phyloP scores from a whole-genome alignment of 225 moss, liverwort and hornwort species.

The Anthoceros angustus region DNA sequence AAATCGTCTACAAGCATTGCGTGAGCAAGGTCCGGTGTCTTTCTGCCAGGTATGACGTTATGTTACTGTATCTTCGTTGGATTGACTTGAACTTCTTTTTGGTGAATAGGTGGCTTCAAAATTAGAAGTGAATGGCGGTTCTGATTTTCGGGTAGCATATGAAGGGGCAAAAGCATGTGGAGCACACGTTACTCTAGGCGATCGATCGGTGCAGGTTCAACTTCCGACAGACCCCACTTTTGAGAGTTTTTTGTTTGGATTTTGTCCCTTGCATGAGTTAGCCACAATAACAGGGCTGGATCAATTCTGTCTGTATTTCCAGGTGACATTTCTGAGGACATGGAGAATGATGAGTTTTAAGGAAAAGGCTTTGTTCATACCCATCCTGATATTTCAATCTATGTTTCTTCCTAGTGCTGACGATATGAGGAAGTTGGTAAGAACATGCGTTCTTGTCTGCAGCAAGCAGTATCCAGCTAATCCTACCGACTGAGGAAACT shows the following conservation, averaged over 20 bases:
- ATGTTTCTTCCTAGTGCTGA: slow-evolving; percentile 45
- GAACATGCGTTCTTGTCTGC: background rate
- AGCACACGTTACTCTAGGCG: slow-evolving; percentile 48
- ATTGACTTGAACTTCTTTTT: background rate
- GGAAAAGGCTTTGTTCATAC: slow-evolving; percentile 40
- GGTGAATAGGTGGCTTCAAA: slow-evolving; percentile 40
- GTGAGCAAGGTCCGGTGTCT: slow-evolving; percentile 39
- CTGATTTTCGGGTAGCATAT: slow-evolving; percentile 61
- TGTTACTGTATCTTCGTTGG: background rate
- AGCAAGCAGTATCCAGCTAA: background rate
- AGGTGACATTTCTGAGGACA: slow-evolving; percentile 47
- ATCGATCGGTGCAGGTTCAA: slow-evolving; percentile 57
- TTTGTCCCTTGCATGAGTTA: background rate
- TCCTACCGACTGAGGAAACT: background rate
- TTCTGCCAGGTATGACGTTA: background rate
- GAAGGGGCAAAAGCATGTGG: slow-evolving; percentile 48
- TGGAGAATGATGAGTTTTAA: slow-evolving; percentile 55
- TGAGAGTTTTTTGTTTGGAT: background rate
- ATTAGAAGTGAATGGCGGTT: slow-evolving; percentile 53
- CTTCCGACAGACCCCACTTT: background rate
- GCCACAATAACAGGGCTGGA: no score
- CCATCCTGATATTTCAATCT: slow-evolving; percentile 24
- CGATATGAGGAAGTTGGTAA: slow-evolving; percentile 46
- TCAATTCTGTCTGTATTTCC: background rate
- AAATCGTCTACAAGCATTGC: slow-evolving; percentile 44